These are phyloP conservation scores for Colletotrichum tanaceti DNA, from an alignment of 2,329 filamentous ascomycete species.

Conservation along the genomic window DNA sequence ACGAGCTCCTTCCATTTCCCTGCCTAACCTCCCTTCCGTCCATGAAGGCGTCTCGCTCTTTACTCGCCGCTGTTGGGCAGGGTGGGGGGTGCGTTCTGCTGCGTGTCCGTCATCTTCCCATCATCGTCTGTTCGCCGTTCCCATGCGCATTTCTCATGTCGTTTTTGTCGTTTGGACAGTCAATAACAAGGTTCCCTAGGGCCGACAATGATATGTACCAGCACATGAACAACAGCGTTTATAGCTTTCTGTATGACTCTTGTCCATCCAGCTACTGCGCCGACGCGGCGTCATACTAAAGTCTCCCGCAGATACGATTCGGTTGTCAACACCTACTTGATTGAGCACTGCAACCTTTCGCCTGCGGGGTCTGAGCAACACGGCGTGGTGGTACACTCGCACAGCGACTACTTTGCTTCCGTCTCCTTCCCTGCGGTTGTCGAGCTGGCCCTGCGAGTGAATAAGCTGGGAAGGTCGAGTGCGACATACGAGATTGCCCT, in stretches of 20 bases:
- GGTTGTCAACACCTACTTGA: slow-evolving; percentile 88
- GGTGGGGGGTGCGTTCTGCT: neutral
- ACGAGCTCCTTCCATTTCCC: slow-evolving; percentile 5
- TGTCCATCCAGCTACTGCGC: slow-evolving; percentile 4
- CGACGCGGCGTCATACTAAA: slow-evolving; percentile 8
- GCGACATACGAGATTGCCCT: slow-evolving; percentile 91
- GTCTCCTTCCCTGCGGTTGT: slow-evolving; percentile 85
- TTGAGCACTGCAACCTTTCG: slow-evolving; percentile 78
- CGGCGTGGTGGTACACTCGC: slow-evolving; percentile 85
- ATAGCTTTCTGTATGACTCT: slow-evolving; percentile 76
- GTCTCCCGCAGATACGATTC: slow-evolving; percentile 76
- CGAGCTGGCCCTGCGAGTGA: slow-evolving; percentile 84
- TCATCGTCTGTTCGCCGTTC: slow-evolving; percentile 13
- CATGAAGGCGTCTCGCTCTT: neutral
- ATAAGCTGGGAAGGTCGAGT: slow-evolving; percentile 85
- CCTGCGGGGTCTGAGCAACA: slow-evolving; percentile 78
- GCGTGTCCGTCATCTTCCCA: slow-evolving; percentile 18
- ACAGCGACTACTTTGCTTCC: slow-evolving; percentile 86
- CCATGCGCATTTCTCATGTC: slow-evolving; percentile 21
- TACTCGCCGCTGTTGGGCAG: no score
- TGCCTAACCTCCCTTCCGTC: slow-evolving; percentile 4
- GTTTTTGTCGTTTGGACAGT: slow-evolving; percentile 17
- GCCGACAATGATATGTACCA: slow-evolving; percentile 95
- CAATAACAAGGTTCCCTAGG: slow-evolving; percentile 60
- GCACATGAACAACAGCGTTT: slow-evolving; percentile 92